Base-by-base conservation (phyloP, 2,329 filamentous ascomycete species). In the Xylariomycetidae sp. region DNA sequence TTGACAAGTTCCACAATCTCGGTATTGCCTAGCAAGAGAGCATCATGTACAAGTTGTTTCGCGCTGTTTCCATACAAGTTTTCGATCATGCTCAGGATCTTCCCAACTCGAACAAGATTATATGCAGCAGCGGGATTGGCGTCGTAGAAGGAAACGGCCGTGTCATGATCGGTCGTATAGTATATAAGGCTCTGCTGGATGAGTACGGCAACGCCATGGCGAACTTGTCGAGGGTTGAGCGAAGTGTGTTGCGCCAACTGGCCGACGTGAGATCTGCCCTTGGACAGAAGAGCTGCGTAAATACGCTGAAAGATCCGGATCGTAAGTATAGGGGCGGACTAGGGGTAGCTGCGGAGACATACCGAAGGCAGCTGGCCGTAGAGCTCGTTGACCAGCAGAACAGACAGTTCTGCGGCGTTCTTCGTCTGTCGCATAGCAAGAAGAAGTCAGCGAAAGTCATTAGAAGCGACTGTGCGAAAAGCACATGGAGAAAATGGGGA, bases 281-380 rank as follows among this genome's bases (percentile, higher is more conserved):
- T 76, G 48, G 77, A 79, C 46, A 88, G 71, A 39, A 98, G 77
- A 31, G 80, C 74, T 30, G 79, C 74, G 54, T 94, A 87, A 53
- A 96, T 88, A 62, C 85, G 82, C 89, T 96, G 53, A 13, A 23
- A 39, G 34, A 31, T 22, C 25, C 22, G 32, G 28, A 20, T 29
- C 27, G 35, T 49, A 23, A 44, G 48, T 42, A 43, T 34, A 35
- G n/a, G 10, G 16, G n/a, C 8, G 12, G 20, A 23, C 8, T 12
- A 12, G 20, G 20, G 20, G 12, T 8, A 12, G n/a, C 22, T 19
- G 15, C 15, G 31, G 26, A 14, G 33, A 67, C 82, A 53, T 83
- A 95, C 90, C 57, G 87, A 86, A 42, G 88, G 87, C 38, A 96
- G 78, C 65, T 94, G 85, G 56, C 92, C 92, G 60, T 92, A 90